Percentiles rank a stretch among this genome's conserved stretches.
Evolutionary conservation across 2,329 filamentous ascomycete species (phyloP).

Genomic region (Botrytis fragariae): DNA sequence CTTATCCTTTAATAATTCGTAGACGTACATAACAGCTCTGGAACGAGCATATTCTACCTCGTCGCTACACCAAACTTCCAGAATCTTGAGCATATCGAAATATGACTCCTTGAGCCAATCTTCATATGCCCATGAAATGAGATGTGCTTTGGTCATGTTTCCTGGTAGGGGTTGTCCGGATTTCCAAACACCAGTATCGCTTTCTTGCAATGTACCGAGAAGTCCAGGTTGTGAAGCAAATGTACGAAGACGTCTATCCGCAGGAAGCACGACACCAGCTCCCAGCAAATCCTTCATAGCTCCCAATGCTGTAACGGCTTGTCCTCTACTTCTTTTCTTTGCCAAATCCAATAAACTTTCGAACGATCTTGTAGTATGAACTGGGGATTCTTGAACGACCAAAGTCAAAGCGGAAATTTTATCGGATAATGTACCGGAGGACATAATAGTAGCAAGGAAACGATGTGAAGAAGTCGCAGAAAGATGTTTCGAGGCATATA

Average conservation of each 20-base stretch:
- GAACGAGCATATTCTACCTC: constrained; percentile 92
- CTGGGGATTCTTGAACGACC: constrained; percentile 90
- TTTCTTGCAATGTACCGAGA: constrained; percentile 65
- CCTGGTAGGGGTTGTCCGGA: constrained; percentile 69
- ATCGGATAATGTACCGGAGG: constrained; percentile 92
- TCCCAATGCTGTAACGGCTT: constrained; percentile 87
- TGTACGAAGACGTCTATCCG: constrained; percentile 73
- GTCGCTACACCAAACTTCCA: constrained; percentile 91
- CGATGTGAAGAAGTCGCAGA: constrained; percentile 85
- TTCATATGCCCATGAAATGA: constrained; percentile 88
- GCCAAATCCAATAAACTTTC: constrained; percentile 79
- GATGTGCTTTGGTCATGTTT: constrained; percentile 69
- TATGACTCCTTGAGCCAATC: constrained; percentile 94
- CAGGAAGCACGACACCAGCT: constrained; percentile 79
- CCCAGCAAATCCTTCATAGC: constrained; percentile 93
- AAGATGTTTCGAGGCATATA: constrained; percentile 69
- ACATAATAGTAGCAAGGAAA: constrained; percentile 96
- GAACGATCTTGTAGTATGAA: constrained; percentile 87
- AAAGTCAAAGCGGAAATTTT: constrained; percentile 94
- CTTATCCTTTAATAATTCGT: constrained; percentile 87
- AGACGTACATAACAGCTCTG: constrained; percentile 86
- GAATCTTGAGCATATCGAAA: constrained; percentile 86
- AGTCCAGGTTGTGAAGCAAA: constrained; percentile 81
- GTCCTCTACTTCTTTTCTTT: constrained; percentile 89
- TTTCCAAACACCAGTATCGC: constrained; percentile 59